Evolutionary conservation across 83 land plant species (phyloP), one percentile per base, ranked within the genome.

Genomic region (Diphasiastrum complanatum): DNA sequence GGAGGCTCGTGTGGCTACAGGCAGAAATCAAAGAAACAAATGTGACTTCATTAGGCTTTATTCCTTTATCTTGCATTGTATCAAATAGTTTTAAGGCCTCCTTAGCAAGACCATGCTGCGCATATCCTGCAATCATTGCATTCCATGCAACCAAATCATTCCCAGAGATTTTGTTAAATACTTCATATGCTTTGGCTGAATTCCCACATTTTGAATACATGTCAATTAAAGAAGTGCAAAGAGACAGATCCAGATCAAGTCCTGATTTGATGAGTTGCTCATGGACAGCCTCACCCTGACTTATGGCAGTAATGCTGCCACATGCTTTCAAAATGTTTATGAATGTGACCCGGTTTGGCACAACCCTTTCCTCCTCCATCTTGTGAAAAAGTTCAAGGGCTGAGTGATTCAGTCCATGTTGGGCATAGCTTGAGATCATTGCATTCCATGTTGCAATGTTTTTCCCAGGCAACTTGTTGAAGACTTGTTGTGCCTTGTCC

Each of bases 1-100:
- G 84, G 41, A 83, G 60, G 50, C 87, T 84, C n/a, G 77, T 79
- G 72, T 83, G 87, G 72, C 84, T 80, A 46, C 87, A 83, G n/a
- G n/a, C n/a, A n/a, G n/a, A n/a, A n/a, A n/a, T n/a, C n/a, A n/a
- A n/a, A n/a, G n/a, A n/a, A n/a, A 18, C 45, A 66, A 74, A 80
- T 2, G 87, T 83, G 0, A 83, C 74, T 64, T 83, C 71, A 49
- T 80, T 83, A 56, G 87, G 87, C 28, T 16, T 68, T 18, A 71
- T 24, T 14, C 66, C 63, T 0, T 29, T 30, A 57, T 34, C 12
- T 23, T 67, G 76, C 86, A 83, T 83, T 32, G 69, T 47, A 60
- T 73, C 59, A 74, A 85, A 79, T 45, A 77, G 74, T 22, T 48
- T 32, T 3, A 85, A 76, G 47, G 91, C 91, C 63, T 83, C 79